Base-by-base conservation (phyloP, 768 basidiomycete species). In the Tricholoma hemisulphureum region DNA sequence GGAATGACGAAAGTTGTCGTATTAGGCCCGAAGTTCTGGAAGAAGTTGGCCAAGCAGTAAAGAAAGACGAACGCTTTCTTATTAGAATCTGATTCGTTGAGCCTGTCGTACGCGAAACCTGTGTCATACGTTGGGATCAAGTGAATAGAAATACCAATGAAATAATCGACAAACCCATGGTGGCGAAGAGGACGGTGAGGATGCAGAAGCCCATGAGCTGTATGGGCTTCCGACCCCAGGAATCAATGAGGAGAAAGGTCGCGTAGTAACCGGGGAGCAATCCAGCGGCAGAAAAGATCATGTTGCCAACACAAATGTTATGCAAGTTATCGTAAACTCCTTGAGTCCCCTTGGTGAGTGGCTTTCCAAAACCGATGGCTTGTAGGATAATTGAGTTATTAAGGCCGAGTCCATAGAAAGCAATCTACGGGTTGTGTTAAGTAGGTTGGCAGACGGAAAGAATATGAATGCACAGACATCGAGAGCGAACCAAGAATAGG, bases 401-500 rank as follows among this genome's bases (percentile, higher is more conserved):
- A 56, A 96, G 81, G 55, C 91, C 88, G 34, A 96, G 81, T 52
- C 92, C 93, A 70, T 95, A 94, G 75, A 91, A 95, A 8, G 92
- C 91, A 55, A 95, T 85, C 84, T 89, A 24, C 61, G 51, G 16
- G 48, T 6, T 43, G 64, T 9, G 13, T 41, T 57, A 10, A 26
- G 45, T 16, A 2, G 28, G 20, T 31, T 53, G 20, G n/a, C 8
- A 2, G 32, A 48, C 52, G 37, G 21, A 52, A 49, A 18, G 2
- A 39, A 43, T 26, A 39, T 18, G 6, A 39, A 21, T 24, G n/a
- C 13, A 77, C 87, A 55, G 29, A 87, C 87, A 63, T 91, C 92
- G 23, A 93, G 82, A 8, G 92, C 93, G 60, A 95, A 95, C 93
- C 93, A 95, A 8, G 87, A 89, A 70, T 87, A 95, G 0, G 90